Evolutionary conservation across 129 eudicot species (phyloP), one percentile per base, ranked within the genome.

Genomic region (Pseudognaphalium luteoalbum): DNA sequence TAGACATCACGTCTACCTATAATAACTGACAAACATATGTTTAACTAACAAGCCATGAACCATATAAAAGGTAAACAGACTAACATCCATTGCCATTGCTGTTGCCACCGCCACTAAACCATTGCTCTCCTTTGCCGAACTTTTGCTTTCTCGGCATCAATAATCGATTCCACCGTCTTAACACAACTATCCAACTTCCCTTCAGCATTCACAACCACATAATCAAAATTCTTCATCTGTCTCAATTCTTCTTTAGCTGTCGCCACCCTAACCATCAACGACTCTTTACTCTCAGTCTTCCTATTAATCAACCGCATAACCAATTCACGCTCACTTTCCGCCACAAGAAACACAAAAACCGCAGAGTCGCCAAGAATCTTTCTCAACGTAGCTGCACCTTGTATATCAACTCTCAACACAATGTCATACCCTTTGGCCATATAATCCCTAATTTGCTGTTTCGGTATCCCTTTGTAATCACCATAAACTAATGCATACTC

Each of bases 61-160:
- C 74, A 73, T 10, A 30, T 6, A 5, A 11, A 51, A 73, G 14
- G 21, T 20, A 71, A 41, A 73, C 15, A 66, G 5, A 47, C 54
- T 4, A 47, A 50, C 72, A 20, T 76, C 20, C 66, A 51, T 7
- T 65, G 29, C 22, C 70, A 76, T 41, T 68, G 29, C 22, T 66
- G 72, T 41, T 68, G 51, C 47, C 16, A 52, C 2, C 15, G 54
- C 61, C 32, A 66, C 74, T 82, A 91, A 70, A 93, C 76, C 32
- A 77, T 60, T 2, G 78, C 83, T 7, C 64, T 88, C 83, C 85
- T 86, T 37, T 83, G 92, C 60, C 15, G 42, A 34, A 86, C 97
- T 68, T 83, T 90, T 58, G 98, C 98, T 77, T 89, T 91, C 84
- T 94, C 97, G 0, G 98, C 96, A 77, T 94, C 98, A 72, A 91